phyloP scores from a whole-genome alignment of 768 basidiomycete genomes.

The Cyclocybe aegerita region DNA sequence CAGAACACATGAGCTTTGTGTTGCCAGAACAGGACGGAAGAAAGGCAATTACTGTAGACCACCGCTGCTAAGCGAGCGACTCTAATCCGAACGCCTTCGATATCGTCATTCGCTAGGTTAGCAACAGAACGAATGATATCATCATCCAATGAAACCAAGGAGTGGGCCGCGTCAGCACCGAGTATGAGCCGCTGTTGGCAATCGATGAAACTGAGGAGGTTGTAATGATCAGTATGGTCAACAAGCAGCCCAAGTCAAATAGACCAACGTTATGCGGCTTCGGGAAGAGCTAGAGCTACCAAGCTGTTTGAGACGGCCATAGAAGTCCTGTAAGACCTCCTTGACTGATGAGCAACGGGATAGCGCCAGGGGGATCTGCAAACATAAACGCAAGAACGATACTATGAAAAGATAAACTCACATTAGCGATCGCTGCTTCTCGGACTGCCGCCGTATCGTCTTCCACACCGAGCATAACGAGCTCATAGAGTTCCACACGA shows the following conservation, averaged over 20 bases:
- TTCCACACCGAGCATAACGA: slow-evolving; percentile 63
- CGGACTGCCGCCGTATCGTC: slow-evolving; percentile 86
- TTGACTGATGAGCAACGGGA: slow-evolving; percentile 33
- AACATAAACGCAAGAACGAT: slow-evolving; percentile 5
- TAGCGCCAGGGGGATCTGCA: slow-evolving; percentile 51
- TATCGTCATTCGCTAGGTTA: slow-evolving; percentile 58
- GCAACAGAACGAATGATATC: slow-evolving; percentile 56
- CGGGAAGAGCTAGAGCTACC: slow-evolving; percentile 51
- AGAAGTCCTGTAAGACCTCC: slow-evolving; percentile 35
- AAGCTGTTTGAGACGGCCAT: slow-evolving; percentile 39
- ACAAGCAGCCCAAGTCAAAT: slow-evolving; percentile 1
- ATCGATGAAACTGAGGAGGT: slow-evolving; percentile 60
- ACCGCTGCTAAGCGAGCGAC: slow-evolving; percentile 71
- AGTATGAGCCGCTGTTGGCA: slow-evolving; percentile 65
- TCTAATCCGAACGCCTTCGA: slow-evolving; percentile 85
- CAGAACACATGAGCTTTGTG: slow-evolving; percentile 8
- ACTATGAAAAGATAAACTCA: slow-evolving; percentile 38
- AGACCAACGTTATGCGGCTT: slow-evolving; percentile 70
- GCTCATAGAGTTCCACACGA: slow-evolving; percentile 44
- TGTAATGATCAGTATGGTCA: slow-evolving; percentile 11
- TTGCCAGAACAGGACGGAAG: slow-evolving; percentile 2
- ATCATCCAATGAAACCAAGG: slow-evolving; percentile 40
- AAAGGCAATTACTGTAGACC: slow-evolving; percentile 48
- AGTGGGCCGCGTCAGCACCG: slow-evolving; percentile 27
- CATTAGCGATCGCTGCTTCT: slow-evolving; percentile 66